Conservation (phyloP, 1,139 yeast genomes). For the Candida neerlandica region DNA sequence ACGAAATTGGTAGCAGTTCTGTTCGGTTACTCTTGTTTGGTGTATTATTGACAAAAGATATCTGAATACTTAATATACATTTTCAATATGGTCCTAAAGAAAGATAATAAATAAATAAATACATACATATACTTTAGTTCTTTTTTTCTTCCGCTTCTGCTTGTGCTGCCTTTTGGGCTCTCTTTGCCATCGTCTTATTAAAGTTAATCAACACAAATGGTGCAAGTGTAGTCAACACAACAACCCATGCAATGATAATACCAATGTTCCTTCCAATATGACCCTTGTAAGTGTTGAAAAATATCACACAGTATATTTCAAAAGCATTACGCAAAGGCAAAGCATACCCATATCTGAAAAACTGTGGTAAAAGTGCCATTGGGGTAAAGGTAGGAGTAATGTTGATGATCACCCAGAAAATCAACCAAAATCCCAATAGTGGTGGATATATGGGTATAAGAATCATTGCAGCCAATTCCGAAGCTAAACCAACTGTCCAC, state of each 20-base stretch:
- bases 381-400: constrained; percentile 43
- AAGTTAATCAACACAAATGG: constrained; percentile 44
- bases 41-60: too few relatives aligned
- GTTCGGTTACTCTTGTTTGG: too few relatives aligned
- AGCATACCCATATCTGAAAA: constrained; percentile 39
- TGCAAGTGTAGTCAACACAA: constrained; percentile 29
- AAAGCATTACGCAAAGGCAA: constrained; percentile 41
- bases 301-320: constrained; percentile 37
- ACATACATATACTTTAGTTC: background rate
- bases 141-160: constrained; percentile 8
- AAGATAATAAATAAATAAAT: background rate
- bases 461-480: constrained; percentile 40
- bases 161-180: constrained; percentile 22
- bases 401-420: constrained; percentile 42
- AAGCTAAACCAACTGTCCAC: constrained; percentile 44
- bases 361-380: constrained; percentile 33
- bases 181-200: constrained; percentile 29
- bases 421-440: constrained; percentile 43
- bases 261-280: constrained; percentile 39
- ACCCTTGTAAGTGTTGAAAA: constrained; percentile 39
- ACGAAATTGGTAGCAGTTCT: too few relatives aligned
- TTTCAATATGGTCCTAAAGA: too few relatives aligned
- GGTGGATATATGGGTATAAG: constrained; percentile 36
- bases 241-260: constrained; percentile 36
- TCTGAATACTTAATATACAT: too few relatives aligned